These are phyloP conservation scores for Heterococcus sp. DNA, from an alignment of 108 stramenopile genomes.

Conservation along the genomic window DNA sequence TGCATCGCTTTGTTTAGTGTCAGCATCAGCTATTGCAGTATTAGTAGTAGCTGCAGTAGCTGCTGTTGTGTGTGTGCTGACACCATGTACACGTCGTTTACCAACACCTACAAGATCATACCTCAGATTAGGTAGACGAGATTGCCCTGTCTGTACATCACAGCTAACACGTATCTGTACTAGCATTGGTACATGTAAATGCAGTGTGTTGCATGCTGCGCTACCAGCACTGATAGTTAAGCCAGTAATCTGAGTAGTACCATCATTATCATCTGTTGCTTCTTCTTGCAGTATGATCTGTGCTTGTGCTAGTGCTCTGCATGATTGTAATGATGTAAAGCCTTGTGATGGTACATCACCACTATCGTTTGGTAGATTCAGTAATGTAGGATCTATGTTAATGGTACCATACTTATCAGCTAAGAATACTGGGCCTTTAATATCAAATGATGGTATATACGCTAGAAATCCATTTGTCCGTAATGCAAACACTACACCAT, in stretches of 20 bases:
- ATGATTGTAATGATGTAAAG: neutral
- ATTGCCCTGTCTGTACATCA: slow-evolving; percentile 26
- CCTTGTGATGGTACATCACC: neutral
- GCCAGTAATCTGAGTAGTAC: neutral
- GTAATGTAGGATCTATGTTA: neutral
- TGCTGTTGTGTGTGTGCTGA: neutral
- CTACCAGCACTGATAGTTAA: too few relatives aligned
- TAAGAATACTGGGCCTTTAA: slow-evolving; percentile 42
- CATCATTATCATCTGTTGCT: neutral
- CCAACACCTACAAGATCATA: slow-evolving; percentile 23
- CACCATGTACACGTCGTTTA: neutral
- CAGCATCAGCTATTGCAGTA: too few relatives aligned
- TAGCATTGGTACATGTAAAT: neutral
- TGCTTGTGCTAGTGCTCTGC: neutral
- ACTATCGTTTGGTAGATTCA: neutral
- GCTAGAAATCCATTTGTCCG: slow-evolving; percentile 45
- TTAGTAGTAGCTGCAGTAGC: neutral
- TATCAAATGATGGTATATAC: slow-evolving; percentile 43
- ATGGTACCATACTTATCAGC: slow-evolving; percentile 20
- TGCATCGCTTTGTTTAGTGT: neutral
- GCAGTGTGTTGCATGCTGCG: too few relatives aligned
- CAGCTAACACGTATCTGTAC: slow-evolving; percentile 10
- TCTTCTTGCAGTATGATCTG: neutral
- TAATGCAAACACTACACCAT: slow-evolving; percentile 26
- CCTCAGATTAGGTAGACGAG: slow-evolving; percentile 34